A percentile compares a stretch with the other conserved stretches of the same genome.
Conservation (phyloP, 306 rosid species). For the Cyclanthera cordifolia region DNA sequence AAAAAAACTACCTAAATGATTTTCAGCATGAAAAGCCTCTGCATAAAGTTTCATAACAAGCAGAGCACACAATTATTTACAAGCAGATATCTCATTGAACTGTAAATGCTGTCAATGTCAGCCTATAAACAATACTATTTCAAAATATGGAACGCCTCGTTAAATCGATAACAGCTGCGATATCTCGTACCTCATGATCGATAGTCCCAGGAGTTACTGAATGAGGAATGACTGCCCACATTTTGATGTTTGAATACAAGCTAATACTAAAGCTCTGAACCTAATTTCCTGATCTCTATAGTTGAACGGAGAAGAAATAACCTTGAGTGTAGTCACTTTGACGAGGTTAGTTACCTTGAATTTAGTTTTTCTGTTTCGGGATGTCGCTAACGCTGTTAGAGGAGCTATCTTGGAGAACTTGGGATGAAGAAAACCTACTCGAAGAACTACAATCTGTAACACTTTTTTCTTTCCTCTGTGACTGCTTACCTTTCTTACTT, state of each 20-base stretch:
- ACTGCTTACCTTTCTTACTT: conserved; percentile 54
- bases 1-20: not conserved
- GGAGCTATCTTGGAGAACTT: conserved; percentile 62
- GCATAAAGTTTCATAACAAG: not conserved
- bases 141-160: not conserved
- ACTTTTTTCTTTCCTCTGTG: conserved; percentile 41
- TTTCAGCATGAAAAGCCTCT: not conserved
- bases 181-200: too few species aligned
- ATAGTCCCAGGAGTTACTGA: not conserved
- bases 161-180: not conserved
- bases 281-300: not conserved
- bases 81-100: not conserved
- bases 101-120: too few species aligned
- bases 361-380: conserved; percentile 35
- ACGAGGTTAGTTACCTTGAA: not conserved
- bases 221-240: not conserved
- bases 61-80: not conserved
- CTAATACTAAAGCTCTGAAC: not conserved
- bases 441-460: conserved; percentile 48
- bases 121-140: not conserved
- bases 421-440: conserved; percentile 56
- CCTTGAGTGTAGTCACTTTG: not conserved
- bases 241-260: not conserved
- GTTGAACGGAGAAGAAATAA: not conserved
- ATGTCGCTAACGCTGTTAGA: conserved; percentile 54